Conservation (phyloP, 169 alveolate genomes). For the Toxoplasma gondii region DNA sequence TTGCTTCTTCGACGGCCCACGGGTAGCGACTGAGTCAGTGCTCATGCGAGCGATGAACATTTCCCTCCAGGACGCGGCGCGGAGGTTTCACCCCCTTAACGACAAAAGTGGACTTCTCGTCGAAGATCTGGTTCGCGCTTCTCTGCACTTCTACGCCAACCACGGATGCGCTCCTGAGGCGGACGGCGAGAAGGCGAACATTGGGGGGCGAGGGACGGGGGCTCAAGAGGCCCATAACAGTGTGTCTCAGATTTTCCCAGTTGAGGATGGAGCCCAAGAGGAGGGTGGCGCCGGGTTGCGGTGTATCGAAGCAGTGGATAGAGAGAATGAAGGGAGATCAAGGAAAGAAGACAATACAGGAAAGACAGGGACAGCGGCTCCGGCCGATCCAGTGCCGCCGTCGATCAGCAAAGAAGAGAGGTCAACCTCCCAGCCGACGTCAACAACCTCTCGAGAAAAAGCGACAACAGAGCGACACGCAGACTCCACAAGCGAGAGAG, state of each 20-base stretch:
- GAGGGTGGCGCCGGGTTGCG: no score
- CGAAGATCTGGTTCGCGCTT: neutral
- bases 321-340: no score
- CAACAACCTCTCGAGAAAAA: no score
- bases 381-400: no score
- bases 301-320: no score
- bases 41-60: conserved; percentile 1
- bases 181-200: neutral
- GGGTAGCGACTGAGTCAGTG: conserved; percentile 1
- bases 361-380: no score
- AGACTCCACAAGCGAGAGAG: neutral
- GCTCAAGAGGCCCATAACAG: neutral
- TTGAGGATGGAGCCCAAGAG: no score
- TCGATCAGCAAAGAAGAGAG: no score
- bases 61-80: conserved; percentile 2
- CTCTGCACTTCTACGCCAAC: neutral
- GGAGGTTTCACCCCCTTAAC: neutral
- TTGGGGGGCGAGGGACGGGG: no score
- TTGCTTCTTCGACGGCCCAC: conserved; percentile 11
- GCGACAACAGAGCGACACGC: neutral
- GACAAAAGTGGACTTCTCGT: conserved; percentile 6
- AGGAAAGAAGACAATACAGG: no score
- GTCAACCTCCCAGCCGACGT: no score
- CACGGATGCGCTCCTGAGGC: neutral
- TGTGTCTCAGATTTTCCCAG: neutral